Base-by-base conservation (phyloP, 2,329 filamentous ascomycete genomes). In the Thelonectria blattea region DNA sequence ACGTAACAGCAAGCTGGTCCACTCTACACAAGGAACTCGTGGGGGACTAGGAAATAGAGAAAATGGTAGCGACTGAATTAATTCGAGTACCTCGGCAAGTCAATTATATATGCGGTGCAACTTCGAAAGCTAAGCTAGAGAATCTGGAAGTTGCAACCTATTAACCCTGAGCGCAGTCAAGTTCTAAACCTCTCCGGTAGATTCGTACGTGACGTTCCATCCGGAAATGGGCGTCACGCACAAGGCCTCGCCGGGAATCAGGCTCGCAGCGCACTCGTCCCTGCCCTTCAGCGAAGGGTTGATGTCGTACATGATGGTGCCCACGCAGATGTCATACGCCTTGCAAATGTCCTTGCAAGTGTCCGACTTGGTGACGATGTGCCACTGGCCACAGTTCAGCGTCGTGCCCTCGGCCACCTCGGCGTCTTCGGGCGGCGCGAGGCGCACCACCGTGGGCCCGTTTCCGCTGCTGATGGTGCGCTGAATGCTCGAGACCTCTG, bases 211-310 rank as follows among this genome's bases (percentile, higher is more conserved):
- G 32, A 34, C 17, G 42, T 58, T 48, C 50, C 57, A 60, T 51
- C 39, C 37, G 5, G 57, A 55, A 14, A 55, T 55, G 27, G 57
- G 57, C 30, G 41, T 46, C 30, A 60, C 46, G 32, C 57, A 60
- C 57, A 60, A 60, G 12, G 57, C 57, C 39, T 6, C n/a, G n/a
- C 52, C 51, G 9, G 57, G 57, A 47, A 56, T n/a, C 47, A 60
- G 52, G n/a, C 52, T 60, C 46, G 12, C 20, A 15, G 52, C 45
- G 32, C 57, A 60, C 5, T 46, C 10, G 12, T 15, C 47, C 34
- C 10, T 53, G 47, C 34, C 27, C 34, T 30, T 1, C 46, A 62
- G 27, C 14, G 56, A 60, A 17, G 60, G 60, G 43, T 62, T 62
- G 15, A 53, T 14, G 15, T 43, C 20, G 3, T 46, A 42, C 17